Evolutionary conservation across 345 rosid species (phyloP).

Genomic region (Brassica cretica): DNA sequence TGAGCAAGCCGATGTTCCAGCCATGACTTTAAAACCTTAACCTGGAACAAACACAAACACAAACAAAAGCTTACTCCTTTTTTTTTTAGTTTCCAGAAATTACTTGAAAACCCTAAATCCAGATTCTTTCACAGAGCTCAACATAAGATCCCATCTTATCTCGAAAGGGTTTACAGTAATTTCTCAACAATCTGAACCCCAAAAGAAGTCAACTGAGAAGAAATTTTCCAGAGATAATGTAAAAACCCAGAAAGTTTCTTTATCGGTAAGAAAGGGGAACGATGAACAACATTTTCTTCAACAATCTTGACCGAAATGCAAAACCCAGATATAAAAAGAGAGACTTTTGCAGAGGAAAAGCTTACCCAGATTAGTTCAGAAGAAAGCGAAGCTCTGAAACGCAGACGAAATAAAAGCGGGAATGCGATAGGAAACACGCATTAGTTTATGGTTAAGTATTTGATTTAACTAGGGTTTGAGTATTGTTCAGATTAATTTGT

Average conservation of each 20-base stretch:
- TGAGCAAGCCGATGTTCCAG: background rate
- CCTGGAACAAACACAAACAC: conserved; percentile 13
- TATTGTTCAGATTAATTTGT: background rate
- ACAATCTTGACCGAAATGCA: background rate
- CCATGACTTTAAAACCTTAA: background rate
- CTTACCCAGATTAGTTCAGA: conserved; percentile 11
- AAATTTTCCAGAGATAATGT: background rate
- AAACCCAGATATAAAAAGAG: conserved; percentile 1
- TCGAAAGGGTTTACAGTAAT: background rate
- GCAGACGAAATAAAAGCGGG: conserved; percentile 8
- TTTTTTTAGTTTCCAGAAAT: background rate
- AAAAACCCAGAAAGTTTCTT: background rate
- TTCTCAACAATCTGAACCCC: background rate
- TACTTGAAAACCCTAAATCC: background rate
- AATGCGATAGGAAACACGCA: background rate
- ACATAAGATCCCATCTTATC: background rate
- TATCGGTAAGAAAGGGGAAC: background rate
- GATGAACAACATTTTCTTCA: background rate
- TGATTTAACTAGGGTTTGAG: background rate
- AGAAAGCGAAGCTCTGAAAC: background rate
- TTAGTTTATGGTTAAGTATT: background rate
- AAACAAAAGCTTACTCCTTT: background rate
- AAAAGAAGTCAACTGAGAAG: background rate
- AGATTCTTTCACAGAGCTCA: background rate
- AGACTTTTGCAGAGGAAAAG: background rate